A percentile compares a stretch with the other conserved stretches of the same genome.
Evolutionary conservation across 1,139 yeast genomes (phyloP).

Genomic region (Kodamaea alishanica): DNA sequence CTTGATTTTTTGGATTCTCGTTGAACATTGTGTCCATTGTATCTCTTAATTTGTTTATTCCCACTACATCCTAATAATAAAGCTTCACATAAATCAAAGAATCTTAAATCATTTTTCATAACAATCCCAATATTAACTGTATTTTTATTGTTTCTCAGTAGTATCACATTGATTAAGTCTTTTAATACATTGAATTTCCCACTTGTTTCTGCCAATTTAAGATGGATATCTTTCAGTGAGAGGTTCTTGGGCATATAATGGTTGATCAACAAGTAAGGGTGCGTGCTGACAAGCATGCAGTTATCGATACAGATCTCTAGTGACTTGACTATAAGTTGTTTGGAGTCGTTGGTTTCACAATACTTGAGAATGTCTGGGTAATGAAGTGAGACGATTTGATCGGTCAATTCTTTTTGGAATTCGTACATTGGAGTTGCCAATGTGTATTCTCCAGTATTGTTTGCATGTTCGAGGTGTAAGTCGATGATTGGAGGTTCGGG

Average conservation of each 20-base stretch:
- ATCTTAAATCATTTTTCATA: conserved; percentile 35
- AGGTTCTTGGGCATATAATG: conserved; percentile 85
- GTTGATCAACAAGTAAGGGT: conserved; percentile 80
- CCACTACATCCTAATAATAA: conserved; percentile 66
- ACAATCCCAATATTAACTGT: conserved; percentile 39
- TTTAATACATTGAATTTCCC: conserved; percentile 77
- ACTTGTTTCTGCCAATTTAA: conserved; percentile 71
- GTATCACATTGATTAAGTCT: conserved; percentile 50
- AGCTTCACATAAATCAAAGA: conserved; percentile 78
- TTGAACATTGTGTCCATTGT: conserved; percentile 57
- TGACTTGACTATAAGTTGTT: conserved; percentile 62
- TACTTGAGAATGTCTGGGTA: conserved; percentile 86
- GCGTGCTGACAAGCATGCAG: conserved; percentile 77
- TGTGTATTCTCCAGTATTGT: conserved; percentile 65
- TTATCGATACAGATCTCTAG: conserved; percentile 70
- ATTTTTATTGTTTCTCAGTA: conserved; percentile 43
- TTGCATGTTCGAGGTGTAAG: conserved; percentile 35
- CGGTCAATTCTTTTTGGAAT: conserved; percentile 86
- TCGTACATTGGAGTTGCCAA: conserved; percentile 86
- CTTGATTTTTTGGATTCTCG: conserved; percentile 33
- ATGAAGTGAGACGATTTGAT: conserved; percentile 86
- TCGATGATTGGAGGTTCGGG: conserved; percentile 81
- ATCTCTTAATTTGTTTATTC: conserved; percentile 52
- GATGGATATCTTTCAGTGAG: conserved; percentile 72
- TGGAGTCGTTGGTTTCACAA: conserved; percentile 62